Evolutionary conservation across 352 stramenopile genomes (phyloP), one percentile per base, ranked within the genome.

Genomic region (Globisporangium solare): DNA sequence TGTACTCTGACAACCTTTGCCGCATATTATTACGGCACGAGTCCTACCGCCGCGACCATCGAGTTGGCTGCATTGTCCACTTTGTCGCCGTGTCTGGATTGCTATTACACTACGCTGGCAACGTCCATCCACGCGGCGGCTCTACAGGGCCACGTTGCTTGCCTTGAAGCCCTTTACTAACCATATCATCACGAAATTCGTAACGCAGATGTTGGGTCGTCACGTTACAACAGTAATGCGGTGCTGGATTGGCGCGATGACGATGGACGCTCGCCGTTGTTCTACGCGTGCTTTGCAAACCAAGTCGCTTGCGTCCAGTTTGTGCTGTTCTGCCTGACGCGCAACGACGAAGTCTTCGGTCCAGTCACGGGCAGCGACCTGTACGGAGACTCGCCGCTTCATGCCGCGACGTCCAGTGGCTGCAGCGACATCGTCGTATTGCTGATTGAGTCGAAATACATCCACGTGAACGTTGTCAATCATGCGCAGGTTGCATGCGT

Each of bases 231-330:
- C 11, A 51, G 24, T 51, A 62, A 56, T 24, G 66, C 73, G 5
- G 66, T 76, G 17, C 58, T 88, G 21, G 73, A 86, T 51, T 83
- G 72, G 73, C 60, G 72, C 46, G 76, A 86, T 61, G 71, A 80
- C 45, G 75, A 88, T 50, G 81, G 82, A 3, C 75, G 79, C 0
- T 85, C 79, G 0, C 77, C 82, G 6, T 48, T 92, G 6, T 92
- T 92, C 61, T 92, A 89, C 54, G 79, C 82, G 4, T 88, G 78
- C 41, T 89, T 86, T 50, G 68, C 79, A 0, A 72, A 72, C 1
- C 76, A 92, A 39, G 15, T 80, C 12, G 68, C 75, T 10, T 72
- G 59, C 15, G 68, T 83, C 2, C 51, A 47, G 21, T 82, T 80
- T n/a, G 48, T 91, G 1, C n/a, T 88, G 3, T 52, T 50, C 12